phyloP scores from a whole-genome alignment of 2,329 filamentous ascomycete genomes.

The Fusarium cyanostomum region DNA sequence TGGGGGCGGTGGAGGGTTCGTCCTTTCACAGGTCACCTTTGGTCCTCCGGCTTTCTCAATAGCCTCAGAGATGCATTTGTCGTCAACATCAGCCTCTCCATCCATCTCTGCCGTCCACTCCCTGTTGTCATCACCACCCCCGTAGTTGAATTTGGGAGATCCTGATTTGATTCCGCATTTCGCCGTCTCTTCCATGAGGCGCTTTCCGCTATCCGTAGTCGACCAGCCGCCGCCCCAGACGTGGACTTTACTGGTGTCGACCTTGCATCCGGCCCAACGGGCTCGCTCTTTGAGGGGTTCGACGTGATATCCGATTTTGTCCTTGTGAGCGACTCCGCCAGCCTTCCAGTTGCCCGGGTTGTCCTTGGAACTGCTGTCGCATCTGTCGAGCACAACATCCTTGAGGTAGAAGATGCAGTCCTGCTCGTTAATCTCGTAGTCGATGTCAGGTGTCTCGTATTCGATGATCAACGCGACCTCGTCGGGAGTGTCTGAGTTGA shows the following conservation, averaged over 20 bases:
- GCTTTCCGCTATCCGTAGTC: background rate
- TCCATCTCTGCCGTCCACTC: background rate
- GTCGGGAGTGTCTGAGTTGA: background rate
- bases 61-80: background rate
- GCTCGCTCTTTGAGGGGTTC: background rate
- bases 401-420: background rate
- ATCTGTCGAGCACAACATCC: background rate
- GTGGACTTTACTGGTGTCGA: background rate
- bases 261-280: background rate
- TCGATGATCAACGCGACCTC: background rate
- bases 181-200: background rate
- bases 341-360: conserved; percentile 1
- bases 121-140: background rate
- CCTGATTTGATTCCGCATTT: background rate
- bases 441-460: background rate
- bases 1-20: background rate
- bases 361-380: background rate
- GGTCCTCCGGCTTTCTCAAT: background rate
- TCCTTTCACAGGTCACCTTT: background rate
- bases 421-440: background rate
- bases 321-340: background rate
- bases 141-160: background rate
- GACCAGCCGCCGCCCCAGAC: background rate
- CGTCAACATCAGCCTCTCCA: background rate
- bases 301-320: background rate